Evolutionary conservation across 306 rosid species (phyloP).

Genomic region (Vigna hirtella): DNA sequence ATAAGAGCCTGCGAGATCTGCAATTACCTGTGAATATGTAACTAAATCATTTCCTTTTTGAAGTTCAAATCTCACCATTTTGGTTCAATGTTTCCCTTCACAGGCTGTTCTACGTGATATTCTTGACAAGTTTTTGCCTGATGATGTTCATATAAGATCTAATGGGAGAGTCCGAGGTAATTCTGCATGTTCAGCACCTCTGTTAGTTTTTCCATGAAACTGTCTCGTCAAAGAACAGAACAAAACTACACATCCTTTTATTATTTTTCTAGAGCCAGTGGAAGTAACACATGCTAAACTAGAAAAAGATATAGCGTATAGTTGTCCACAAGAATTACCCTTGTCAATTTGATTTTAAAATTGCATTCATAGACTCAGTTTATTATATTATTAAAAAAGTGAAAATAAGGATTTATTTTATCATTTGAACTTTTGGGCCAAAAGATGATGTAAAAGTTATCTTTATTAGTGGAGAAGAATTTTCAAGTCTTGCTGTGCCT

Average conservation of each 20-base stretch:
- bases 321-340: neutral
- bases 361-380: conserved; percentile 1
- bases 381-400: neutral
- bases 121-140: conserved; percentile 81
- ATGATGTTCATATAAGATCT: conserved; percentile 78
- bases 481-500: conserved; percentile 6
- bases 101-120: conserved; percentile 93
- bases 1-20: neutral
- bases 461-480: conserved; percentile 2
- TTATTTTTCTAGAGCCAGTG: neutral
- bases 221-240: conserved; percentile 22
- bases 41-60: conserved; percentile 2
- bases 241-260: conserved; percentile 7
- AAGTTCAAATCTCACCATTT: conserved; percentile 27
- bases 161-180: conserved; percentile 94
- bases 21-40: conserved; percentile 33
- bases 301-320: neutral
- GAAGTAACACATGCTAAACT: neutral
- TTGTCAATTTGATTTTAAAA: neutral
- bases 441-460: conserved; percentile 6
- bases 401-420: neutral
- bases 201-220: conserved; percentile 4
- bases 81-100: conserved; percentile 28
- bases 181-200: conserved; percentile 34
- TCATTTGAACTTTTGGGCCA: conserved; percentile 15